Evolutionary conservation across 2,329 filamentous ascomycete genomes (phyloP).

Genomic region (Pyricularia sp.): DNA sequence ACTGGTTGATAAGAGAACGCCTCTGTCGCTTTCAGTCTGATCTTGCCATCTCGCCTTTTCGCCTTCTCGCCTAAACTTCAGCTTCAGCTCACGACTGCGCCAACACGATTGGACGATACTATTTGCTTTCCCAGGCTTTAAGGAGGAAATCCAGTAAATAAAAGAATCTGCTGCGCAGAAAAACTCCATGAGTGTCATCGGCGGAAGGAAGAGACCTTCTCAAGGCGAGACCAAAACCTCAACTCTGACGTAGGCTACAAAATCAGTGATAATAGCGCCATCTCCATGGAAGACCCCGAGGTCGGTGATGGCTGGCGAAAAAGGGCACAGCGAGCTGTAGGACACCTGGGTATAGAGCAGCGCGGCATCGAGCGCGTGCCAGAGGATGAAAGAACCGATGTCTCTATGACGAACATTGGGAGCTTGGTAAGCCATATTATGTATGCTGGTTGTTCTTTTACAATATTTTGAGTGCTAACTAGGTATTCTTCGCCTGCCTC

Average conservation of each 20-base stretch:
- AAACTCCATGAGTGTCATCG: background rate
- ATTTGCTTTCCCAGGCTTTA: background rate
- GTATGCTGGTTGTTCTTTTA: background rate
- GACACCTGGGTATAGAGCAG: constrained; percentile 60
- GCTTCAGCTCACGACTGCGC: background rate
- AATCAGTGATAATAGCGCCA: background rate
- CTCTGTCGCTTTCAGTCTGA: background rate
- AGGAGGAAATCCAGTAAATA: background rate
- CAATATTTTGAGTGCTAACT: background rate
- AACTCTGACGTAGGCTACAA: background rate
- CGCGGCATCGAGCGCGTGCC: constrained; percentile 69
- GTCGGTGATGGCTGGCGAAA: background rate
- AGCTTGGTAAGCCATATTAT: constrained; percentile 50
- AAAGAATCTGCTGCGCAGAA: background rate
- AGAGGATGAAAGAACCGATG: constrained; percentile 57
- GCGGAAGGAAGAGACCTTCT: background rate
- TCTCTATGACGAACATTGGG: constrained; percentile 55
- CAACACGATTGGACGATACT: background rate
- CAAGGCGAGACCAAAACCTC: background rate
- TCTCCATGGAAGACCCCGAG: background rate
- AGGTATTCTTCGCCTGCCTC: constrained; percentile 1
- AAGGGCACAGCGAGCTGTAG: constrained; percentile 50
- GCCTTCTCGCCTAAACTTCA: background rate
- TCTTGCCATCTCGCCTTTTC: background rate
- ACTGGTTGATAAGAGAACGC: background rate